Evolutionary conservation across 2,329 filamentous ascomycete genomes (phyloP), one percentile per base, ranked within the genome.

Genomic region (Amylocarpus encephaloides): DNA sequence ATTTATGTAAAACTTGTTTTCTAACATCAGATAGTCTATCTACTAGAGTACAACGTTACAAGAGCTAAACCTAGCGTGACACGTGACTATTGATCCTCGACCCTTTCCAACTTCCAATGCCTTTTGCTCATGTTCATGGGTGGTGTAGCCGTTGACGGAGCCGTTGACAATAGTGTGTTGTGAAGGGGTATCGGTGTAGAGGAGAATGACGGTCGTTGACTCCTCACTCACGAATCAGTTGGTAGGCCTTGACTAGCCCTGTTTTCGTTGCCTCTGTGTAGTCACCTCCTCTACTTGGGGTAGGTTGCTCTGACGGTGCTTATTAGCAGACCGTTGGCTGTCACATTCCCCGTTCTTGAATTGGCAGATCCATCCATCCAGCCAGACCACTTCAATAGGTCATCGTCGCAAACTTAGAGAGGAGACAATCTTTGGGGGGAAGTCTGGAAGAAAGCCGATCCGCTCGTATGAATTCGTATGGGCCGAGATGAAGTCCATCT

Each of bases 181-280:
- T 6, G 54, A 54, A 12, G 56, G 50, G 5, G 56, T 54, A 42
- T 57, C 54, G 1, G 54, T 55, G 32, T 56, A 59, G 11, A 55
- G 43, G 5, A 59, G 44, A 19, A 59, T 49, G 13, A 56, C 41
- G 6, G 56, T 58, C 10, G 48, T 56, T 3, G 56, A 54, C 9
- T 58, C 53, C 5, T 39, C 32, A 22, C 5, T 39, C 32, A 22
- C 56, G 46, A 52, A 57, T 55, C 5, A 57, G 13, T 10, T 59
- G 52, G n/a, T 57, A 59, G 12, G 54, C 52, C 44, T 50, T 49
- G 11, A 54, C 56, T 6, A 59, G 26, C 4, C 54, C 56, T 5
- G 56, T 59, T 34, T 59, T 59, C 1, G 46, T 57, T 12, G 56
- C 56, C 38, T 59, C 56, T 18, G 56, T 54, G 10, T 51, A 45